These are phyloP conservation scores for Schizosaccharomyces versatilis DNA, from an alignment of 1,139 yeast species.

Conservation along the genomic window DNA sequence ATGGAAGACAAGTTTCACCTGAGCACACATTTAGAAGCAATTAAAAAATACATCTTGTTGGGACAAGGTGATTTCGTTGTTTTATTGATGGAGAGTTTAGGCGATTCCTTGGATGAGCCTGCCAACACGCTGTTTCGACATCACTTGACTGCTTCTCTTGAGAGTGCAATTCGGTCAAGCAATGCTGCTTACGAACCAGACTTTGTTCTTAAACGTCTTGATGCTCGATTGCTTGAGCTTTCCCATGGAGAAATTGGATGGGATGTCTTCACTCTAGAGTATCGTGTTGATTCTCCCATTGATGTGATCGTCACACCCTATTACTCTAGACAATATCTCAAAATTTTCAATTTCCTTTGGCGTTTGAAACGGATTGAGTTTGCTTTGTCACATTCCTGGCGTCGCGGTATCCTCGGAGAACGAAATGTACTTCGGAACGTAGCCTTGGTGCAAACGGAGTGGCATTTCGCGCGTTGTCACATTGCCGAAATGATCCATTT, in stretches of 20 bases:
- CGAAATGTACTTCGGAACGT: slow-evolving; percentile 13
- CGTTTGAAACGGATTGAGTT: slow-evolving; percentile 41
- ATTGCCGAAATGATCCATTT: slow-evolving; percentile 22
- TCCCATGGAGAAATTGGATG: slow-evolving; percentile 48
- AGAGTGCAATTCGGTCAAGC: slow-evolving; percentile 43
- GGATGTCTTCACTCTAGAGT: slow-evolving; percentile 85
- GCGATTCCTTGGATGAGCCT: slow-evolving; percentile 34
- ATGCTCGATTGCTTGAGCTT: slow-evolving; percentile 55
- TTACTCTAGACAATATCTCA: slow-evolving; percentile 40
- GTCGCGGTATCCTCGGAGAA: slow-evolving; percentile 17
- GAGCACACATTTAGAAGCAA: slow-evolving; percentile 33
- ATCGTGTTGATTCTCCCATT: slow-evolving; percentile 37
- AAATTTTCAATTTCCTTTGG: slow-evolving; percentile 74
- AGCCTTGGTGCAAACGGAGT: slow-evolving; percentile 11
- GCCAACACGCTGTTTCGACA: slow-evolving; percentile 42
- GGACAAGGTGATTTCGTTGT: slow-evolving; percentile 62
- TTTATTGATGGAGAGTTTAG: slow-evolving; percentile 35
- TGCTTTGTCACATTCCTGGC: slow-evolving; percentile 31
- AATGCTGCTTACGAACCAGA: slow-evolving; percentile 30
- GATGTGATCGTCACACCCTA: slow-evolving; percentile 20
- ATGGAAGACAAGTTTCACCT: slow-evolving; percentile 31
- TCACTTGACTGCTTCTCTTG: slow-evolving; percentile 41
- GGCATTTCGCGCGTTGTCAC: slow-evolving; percentile 17
- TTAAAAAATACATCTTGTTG: slow-evolving; percentile 48
- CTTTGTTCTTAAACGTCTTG: slow-evolving; percentile 34